Percentiles rank a stretch among this genome's conserved stretches.
Evolutionary conservation across 2,329 filamentous ascomycete genomes (phyloP).

Genomic region (Metarhizium anisopliae): DNA sequence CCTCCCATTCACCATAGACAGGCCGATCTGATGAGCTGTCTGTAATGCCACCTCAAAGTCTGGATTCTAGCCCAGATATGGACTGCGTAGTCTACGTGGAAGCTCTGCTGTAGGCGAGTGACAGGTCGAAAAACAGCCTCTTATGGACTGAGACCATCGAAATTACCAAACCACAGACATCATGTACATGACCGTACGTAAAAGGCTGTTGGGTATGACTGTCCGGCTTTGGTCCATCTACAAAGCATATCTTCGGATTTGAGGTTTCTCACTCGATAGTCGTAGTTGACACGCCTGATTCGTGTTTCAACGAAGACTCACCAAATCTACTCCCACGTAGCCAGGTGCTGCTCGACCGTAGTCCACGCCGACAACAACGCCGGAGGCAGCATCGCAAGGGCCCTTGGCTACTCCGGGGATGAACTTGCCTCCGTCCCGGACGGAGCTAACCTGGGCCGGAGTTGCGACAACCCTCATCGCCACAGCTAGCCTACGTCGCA

Average conservation of each 20-base stretch:
- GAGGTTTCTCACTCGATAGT: too few relatives aligned
- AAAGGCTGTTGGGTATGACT: too few relatives aligned
- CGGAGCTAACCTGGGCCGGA: slow-evolving; percentile 42
- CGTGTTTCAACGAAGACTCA: slow-evolving; percentile 10
- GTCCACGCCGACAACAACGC: slow-evolving; percentile 16
- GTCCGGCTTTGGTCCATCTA: too few relatives aligned
- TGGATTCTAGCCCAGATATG: too few relatives aligned
- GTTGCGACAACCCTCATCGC: slow-evolving; percentile 45
- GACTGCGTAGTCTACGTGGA: too few relatives aligned
- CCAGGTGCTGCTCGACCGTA: slow-evolving; percentile 21
- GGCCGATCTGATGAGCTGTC: too few relatives aligned
- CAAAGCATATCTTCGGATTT: too few relatives aligned
- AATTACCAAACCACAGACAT: too few relatives aligned
- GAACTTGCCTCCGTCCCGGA: slow-evolving; percentile 37
- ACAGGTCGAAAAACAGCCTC: slow-evolving; percentile 8
- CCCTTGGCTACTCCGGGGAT: slow-evolving; percentile 43
- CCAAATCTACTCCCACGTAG: neutral
- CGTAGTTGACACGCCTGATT: too few relatives aligned
- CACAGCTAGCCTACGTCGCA: slow-evolving; percentile 29
- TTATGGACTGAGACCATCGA: slow-evolving; percentile 3
- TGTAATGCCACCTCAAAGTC: too few relatives aligned
- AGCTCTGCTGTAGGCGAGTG: neutral
- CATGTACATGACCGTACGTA: too few relatives aligned
- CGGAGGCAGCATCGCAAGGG: slow-evolving; percentile 32
- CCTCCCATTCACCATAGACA: too few relatives aligned